A percentile compares a stretch with the other conserved stretches of the same genome.
These are phyloP conservation scores for Chlamydomonas incerta DNA, from an alignment of 139 green algal species.

Conservation along the genomic window DNA sequence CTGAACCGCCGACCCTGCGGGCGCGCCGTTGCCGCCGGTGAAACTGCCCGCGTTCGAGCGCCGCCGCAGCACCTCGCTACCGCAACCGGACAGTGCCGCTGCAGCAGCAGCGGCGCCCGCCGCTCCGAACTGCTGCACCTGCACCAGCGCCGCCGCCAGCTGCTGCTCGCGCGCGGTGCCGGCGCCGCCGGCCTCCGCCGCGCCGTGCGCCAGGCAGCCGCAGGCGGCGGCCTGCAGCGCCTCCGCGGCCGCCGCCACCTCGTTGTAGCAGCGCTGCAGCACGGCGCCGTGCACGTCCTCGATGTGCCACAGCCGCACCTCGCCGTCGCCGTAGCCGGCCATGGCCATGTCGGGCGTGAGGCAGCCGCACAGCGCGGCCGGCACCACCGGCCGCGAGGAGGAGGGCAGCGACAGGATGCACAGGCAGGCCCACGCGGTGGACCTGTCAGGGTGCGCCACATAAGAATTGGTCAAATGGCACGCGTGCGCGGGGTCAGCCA, in stretches of 20 bases:
- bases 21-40: too few species aligned
- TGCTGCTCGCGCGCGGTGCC: not conserved
- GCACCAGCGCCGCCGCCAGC: constrained; percentile 5
- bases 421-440: constrained; percentile 39
- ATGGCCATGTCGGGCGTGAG: constrained; percentile 36
- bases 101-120: constrained; percentile 2
- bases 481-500: too few species aligned
- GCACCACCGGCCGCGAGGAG: not conserved
- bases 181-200: not conserved
- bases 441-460: not conserved
- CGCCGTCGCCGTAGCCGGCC: constrained; percentile 49
- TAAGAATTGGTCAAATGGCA: too few species aligned
- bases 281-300: constrained; percentile 41
- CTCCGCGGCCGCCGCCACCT: not conserved
- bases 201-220: constrained; percentile 14
- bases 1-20: not conserved
- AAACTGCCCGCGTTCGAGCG: too few species aligned
- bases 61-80: not conserved
- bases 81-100: not conserved
- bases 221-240: constrained; percentile 6
- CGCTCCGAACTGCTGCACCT: constrained; percentile 20
- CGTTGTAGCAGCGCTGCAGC: constrained; percentile 16
- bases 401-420: constrained; percentile 47
- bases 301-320: constrained; percentile 59
- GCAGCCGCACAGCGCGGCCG: constrained; percentile 38